A percentile compares a stretch with the other conserved stretches of the same genome.
Conservation (phyloP, 139 green algal genomes). For the Chlamydomonas sphaeroides region DNA sequence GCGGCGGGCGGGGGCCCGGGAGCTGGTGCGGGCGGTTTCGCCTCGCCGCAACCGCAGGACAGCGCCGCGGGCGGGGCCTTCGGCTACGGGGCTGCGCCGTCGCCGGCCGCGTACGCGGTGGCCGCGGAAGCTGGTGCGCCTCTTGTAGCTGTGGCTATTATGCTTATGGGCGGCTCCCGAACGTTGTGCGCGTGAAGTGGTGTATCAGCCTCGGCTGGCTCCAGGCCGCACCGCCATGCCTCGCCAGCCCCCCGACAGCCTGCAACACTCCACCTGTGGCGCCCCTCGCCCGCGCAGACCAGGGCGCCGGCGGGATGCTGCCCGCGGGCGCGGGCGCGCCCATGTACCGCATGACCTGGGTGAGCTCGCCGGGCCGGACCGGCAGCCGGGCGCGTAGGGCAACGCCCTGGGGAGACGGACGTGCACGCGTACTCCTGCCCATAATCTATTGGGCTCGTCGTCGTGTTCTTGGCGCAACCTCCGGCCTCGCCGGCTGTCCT, state of each 20-base stretch:
- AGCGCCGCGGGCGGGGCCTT: not conserved
- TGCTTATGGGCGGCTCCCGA: not conserved
- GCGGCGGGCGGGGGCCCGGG: not conserved
- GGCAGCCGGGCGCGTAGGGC: too few relatives aligned
- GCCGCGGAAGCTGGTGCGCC: not conserved
- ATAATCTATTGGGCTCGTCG: too few relatives aligned
- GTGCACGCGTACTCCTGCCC: too few relatives aligned
- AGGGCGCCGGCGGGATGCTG: not conserved
- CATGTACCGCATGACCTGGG: slow-evolving; percentile 47
- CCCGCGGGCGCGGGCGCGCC: slow-evolving; percentile 21
- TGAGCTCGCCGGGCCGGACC: slow-evolving; percentile 11
- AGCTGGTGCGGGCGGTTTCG: not conserved
- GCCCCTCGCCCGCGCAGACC: slow-evolving; percentile 42
- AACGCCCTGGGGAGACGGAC: too few relatives aligned
- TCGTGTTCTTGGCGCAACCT: too few relatives aligned
- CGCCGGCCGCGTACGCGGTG: not conserved
- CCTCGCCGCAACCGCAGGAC: not conserved
- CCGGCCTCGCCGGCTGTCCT: too few relatives aligned
- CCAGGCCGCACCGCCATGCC: too few relatives aligned
- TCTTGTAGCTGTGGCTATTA: not conserved
- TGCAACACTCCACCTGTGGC: too few relatives aligned
- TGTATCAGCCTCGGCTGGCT: too few relatives aligned
- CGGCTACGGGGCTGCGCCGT: not conserved
- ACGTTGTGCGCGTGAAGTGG: too few relatives aligned
- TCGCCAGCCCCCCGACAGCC: too few relatives aligned